Percentiles rank a stretch among this genome's conserved stretches.
Evolutionary conservation across 2,329 filamentous ascomycete genomes (phyloP).

Genomic region (Microcyclospora pomicola): DNA sequence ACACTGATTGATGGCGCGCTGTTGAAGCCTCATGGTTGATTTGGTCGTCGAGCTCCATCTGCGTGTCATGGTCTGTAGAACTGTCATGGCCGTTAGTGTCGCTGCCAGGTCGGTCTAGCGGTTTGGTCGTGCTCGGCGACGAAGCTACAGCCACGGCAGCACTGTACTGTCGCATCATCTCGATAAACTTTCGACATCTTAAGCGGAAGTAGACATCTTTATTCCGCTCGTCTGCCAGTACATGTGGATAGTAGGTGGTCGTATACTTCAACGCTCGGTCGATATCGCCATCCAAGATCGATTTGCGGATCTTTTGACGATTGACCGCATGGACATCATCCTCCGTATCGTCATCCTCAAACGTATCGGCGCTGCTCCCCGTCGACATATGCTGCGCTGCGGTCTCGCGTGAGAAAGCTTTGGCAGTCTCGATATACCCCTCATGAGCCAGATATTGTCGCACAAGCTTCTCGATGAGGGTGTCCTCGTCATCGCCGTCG

Average conservation of each 20-base stretch:
- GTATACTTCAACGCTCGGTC: constrained; percentile 79
- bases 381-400: constrained; percentile 58
- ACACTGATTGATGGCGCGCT: constrained; percentile 7
- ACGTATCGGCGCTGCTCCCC: constrained; percentile 4
- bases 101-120: constrained; percentile 10
- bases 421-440: constrained; percentile 85
- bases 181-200: constrained; percentile 82
- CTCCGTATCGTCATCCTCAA: constrained; percentile 33
- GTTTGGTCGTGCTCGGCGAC: constrained; percentile 15
- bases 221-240: constrained; percentile 54
- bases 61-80: constrained; percentile 17
- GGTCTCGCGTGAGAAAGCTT: constrained; percentile 68
- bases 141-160: constrained; percentile 41
- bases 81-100: constrained; percentile 13
- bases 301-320: constrained; percentile 66
- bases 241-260: constrained; percentile 61
- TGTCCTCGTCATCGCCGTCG: constrained; percentile 54
- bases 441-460: constrained; percentile 88
- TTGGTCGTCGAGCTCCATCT: constrained; percentile 47
- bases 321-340: constrained; percentile 76
- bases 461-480: constrained; percentile 69
- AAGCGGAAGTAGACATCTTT: constrained; percentile 78
- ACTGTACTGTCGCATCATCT: constrained; percentile 70
- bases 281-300: constrained; percentile 83
- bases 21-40: constrained; percentile 19